Base-by-base conservation (phyloP, 208 protist species). In the Crithidia expoeki region DNA sequence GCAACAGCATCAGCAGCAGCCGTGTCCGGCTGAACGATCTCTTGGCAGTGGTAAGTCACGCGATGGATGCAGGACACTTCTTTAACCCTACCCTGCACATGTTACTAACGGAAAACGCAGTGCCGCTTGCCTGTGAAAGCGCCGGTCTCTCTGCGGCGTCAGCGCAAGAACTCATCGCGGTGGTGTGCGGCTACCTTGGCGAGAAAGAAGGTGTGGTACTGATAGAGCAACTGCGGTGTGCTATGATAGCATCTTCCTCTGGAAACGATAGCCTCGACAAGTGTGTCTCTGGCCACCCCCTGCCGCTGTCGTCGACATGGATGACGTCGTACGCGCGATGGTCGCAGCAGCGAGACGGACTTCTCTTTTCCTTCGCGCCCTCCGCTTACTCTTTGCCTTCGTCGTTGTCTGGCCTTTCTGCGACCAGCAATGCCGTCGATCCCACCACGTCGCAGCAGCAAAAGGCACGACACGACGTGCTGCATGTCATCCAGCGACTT, bases 71-170 rank as follows among this genome's bases (percentile, higher is more conserved):
- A 5, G 53, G 51, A 19, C 21, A 49, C 17, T 73, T 69, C 67
- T 79, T 79, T 53, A 56, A 70, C 66, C 10, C 55, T 16, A 79
- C 74, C 1, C 28, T 79, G 14, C 17, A 53, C 42, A 21, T 46
- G n/a, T n/a, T 79, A 32, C 32, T 64, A 12, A 58, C 27, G 27
- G 36, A 76, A 2, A 9, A 76, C 40, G n/a, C 28, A 0, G 62
- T 49, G 46, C n/a, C 30, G 16, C 32, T 76, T 19, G 62, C 12
- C 14, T 46, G 28, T 14, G 42, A 49, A 28, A 25, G 34, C 4
- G 2, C 62, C 12, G n/a, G 0, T 36, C 10, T 76, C 23, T 65
- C 55, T 7, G n/a, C 32, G 7, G 62, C 71, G 1, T 14, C 40
- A 4, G 61, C 71, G 9, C 46, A 64, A 17, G 71, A 76, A 27